phyloP scores from a whole-genome alignment of 139 green algal genomes.

The Coelastrella sp. region DNA sequence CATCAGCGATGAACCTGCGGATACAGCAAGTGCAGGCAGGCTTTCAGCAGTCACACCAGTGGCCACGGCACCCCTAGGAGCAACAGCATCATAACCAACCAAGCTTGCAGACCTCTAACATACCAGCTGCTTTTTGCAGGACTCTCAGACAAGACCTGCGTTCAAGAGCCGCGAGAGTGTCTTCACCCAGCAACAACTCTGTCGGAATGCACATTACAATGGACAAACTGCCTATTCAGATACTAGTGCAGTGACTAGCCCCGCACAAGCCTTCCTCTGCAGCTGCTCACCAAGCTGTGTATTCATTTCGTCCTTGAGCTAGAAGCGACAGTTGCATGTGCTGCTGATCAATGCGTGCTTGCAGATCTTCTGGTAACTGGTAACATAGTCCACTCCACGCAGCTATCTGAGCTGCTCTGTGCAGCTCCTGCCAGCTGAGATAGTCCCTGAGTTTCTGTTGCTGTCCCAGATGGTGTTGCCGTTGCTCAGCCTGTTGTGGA shows the following conservation, averaged over 20 bases:
- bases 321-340: slow-evolving; percentile 54
- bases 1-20: slow-evolving; percentile 29
- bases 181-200: too few relatives aligned
- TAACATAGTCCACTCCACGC: slow-evolving; percentile 65
- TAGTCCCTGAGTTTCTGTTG: slow-evolving; percentile 2
- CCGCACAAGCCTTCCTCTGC: neutral
- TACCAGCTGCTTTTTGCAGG: too few relatives aligned
- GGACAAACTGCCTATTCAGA: neutral
- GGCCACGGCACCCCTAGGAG: too few relatives aligned
- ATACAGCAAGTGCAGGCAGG: neutral
- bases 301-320: slow-evolving; percentile 56
- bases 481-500: neutral
- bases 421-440: slow-evolving; percentile 49
- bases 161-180: too few relatives aligned
- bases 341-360: slow-evolving; percentile 33
- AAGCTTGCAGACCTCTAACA: too few relatives aligned
- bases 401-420: slow-evolving; percentile 56
- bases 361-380: slow-evolving; percentile 40
- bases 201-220: too few relatives aligned
- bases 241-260: too few relatives aligned
- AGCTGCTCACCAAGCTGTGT: slow-evolving; percentile 58
- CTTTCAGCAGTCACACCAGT: too few relatives aligned
- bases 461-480: neutral
- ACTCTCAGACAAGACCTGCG: too few relatives aligned
- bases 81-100: too few relatives aligned